These are phyloP conservation scores for Zasmidium citrigriseum DNA, from an alignment of 2,329 filamentous ascomycete species.

Conservation along the genomic window DNA sequence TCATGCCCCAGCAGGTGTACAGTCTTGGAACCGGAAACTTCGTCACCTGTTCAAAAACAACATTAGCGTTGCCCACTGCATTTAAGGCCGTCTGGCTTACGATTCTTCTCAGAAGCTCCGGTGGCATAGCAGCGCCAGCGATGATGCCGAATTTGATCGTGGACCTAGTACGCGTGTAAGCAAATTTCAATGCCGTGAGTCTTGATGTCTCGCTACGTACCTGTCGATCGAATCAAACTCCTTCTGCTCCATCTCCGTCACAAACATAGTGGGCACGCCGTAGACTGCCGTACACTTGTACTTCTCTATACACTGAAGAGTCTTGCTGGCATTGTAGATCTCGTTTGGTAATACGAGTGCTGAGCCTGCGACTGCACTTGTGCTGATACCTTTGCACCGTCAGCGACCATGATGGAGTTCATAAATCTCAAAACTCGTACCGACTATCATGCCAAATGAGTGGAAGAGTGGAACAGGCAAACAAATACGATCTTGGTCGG, in stretches of 20 bases:
- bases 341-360: constrained; percentile 77
- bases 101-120: constrained; percentile 72
- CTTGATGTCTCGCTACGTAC: background rate
- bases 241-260: constrained; percentile 48
- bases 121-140: constrained; percentile 74
- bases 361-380: constrained; percentile 50
- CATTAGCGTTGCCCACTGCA: background rate
- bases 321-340: constrained; percentile 54
- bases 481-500: constrained; percentile 67
- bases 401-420: constrained; percentile 56
- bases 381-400: constrained; percentile 19
- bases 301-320: constrained; percentile 45
- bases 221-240: constrained; percentile 25
- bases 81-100: constrained; percentile 23
- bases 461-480: constrained; percentile 84
- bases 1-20: constrained; percentile 60
- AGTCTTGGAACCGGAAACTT: constrained; percentile 76
- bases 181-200: background rate
- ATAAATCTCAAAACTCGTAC: constrained; percentile 44
- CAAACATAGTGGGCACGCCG: constrained; percentile 84
- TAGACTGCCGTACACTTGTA: constrained; percentile 67
- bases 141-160: constrained; percentile 56
- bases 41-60: constrained; percentile 42
- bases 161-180: constrained; percentile 11
- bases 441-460: constrained; percentile 75